These are phyloP conservation scores for Monilinia polystroma DNA, from an alignment of 2,329 filamentous ascomycete species.

Conservation along the genomic window DNA sequence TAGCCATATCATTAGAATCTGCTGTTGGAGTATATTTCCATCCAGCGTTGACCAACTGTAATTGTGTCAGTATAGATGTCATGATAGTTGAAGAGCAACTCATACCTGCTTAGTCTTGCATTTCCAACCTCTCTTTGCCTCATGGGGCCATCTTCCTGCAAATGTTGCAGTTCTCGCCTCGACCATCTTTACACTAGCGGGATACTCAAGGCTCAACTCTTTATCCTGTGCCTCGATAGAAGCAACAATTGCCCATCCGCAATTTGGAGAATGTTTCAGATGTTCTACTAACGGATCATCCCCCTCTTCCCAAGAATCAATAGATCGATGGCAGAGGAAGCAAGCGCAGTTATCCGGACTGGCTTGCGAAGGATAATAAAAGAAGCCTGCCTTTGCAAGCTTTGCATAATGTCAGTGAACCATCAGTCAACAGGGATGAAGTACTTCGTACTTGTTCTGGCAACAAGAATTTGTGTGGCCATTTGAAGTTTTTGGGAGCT, in stretches of 20 bases:
- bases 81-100: background rate
- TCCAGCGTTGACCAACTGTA: conserved; percentile 80
- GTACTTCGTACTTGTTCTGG: conserved; percentile 57
- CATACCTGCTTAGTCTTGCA: conserved; percentile 83
- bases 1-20: conserved; percentile 85
- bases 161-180: conserved; percentile 83
- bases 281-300: conserved; percentile 86
- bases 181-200: conserved; percentile 66
- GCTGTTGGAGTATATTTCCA: conserved; percentile 89
- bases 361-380: conserved; percentile 72
- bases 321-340: conserved; percentile 77
- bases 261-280: conserved; percentile 75
- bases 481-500: conserved; percentile 59
- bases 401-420: conserved; percentile 43
- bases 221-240: conserved; percentile 60
- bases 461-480: conserved; percentile 74
- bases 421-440: background rate
- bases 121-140: conserved; percentile 82
- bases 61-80: conserved; percentile 30
- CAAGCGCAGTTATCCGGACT: conserved; percentile 87
- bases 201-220: conserved; percentile 69
- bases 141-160: conserved; percentile 82
- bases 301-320: conserved; percentile 89
- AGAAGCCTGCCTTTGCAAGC: conserved; percentile 91
- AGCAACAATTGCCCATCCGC: conserved; percentile 80